These are phyloP conservation scores for cucumber (Cucumis sativus) DNA, from an alignment of 306 rosid species.

Conservation along the genomic window DNA sequence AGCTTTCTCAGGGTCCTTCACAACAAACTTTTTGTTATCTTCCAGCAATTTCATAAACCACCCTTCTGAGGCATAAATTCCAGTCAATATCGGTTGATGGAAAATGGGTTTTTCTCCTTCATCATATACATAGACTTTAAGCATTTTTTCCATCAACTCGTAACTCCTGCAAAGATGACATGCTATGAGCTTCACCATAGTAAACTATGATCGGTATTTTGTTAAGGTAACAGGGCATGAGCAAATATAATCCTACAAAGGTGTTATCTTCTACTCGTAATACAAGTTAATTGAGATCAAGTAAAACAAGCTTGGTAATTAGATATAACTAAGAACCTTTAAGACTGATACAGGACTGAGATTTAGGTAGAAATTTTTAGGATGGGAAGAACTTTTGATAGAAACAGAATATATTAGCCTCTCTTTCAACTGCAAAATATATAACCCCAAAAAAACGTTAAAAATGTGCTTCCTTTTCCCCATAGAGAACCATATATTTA, in stretches of 20 bases:
- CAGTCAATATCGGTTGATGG: constrained; percentile 74
- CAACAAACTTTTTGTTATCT: constrained; percentile 42
- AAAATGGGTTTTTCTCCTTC: constrained; percentile 81
- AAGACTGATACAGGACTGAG: neutral
- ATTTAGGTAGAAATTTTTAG: neutral
- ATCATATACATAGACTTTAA: constrained; percentile 58
- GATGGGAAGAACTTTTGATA: neutral
- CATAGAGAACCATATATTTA: neutral
- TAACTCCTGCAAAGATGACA: constrained; percentile 53
- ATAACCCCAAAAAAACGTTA: neutral
- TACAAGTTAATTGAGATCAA: neutral
- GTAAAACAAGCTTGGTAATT: neutral
- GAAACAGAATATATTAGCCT: neutral
- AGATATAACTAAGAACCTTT: neutral
- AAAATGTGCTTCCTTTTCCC: neutral
- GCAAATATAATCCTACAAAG: neutral
- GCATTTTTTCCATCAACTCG: constrained; percentile 63
- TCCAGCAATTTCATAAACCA: constrained; percentile 90
- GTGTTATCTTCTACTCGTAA: neutral
- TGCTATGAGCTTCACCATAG: neutral
- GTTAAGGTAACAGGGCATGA: neutral
- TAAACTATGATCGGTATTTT: neutral
- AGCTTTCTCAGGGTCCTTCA: constrained; percentile 61
- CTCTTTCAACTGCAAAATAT: neutral
- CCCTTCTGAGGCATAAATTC: constrained; percentile 88